Evolutionary conservation across 352 stramenopile species (phyloP), one percentile per base, ranked within the genome.

Genomic region (Globisporangium takayamanum): DNA sequence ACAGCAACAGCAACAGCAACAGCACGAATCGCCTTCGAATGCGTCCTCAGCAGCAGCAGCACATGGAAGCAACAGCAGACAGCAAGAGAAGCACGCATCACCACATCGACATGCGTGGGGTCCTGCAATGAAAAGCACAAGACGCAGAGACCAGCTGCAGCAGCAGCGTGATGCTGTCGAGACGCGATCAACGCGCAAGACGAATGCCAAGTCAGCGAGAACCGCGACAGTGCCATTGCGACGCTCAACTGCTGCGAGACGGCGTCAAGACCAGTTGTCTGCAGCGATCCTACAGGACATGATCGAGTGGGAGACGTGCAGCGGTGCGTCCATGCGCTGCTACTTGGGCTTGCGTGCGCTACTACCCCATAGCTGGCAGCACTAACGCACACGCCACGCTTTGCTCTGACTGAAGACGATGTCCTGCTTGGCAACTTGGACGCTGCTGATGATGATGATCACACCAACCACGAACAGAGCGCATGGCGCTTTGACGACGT

Each of bases 241-340:
- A 47, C 5, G 20, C n/a, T 55, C 50, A 18, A 52, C 36, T 20
- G 44, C 44, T 30, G 18, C 44, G 10, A 14, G 4, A 12, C n/a
- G n/a, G 10, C 44, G 18, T 28, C 20, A 20, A 14, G 18, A 39
- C n/a, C 20, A 16, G 14, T 25, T 20, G 2, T 22, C 51, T 18
- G 41, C 50, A 55, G 42, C 45, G 57, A 37, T 56, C 55, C 5
- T 22, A 41, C 62, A 44, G 4, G 78, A 91, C 50, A 81, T 89
- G 67, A 41, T 71, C 22, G 73, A 81, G 26, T 91, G 81, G 81
- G 81, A 83, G 33, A 68, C 72, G 2, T 88, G 80, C 60, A 85
- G 80, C 28, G 81, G 81, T 91, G 62, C 45, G 66, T 62, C 22
- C 3, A 44, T 5, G 18, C 28, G n/a, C 11, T 37, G 4, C 26